Base-by-base conservation (phyloP, 1,139 yeast genomes). In the Debaryomyces fabryi region DNA sequence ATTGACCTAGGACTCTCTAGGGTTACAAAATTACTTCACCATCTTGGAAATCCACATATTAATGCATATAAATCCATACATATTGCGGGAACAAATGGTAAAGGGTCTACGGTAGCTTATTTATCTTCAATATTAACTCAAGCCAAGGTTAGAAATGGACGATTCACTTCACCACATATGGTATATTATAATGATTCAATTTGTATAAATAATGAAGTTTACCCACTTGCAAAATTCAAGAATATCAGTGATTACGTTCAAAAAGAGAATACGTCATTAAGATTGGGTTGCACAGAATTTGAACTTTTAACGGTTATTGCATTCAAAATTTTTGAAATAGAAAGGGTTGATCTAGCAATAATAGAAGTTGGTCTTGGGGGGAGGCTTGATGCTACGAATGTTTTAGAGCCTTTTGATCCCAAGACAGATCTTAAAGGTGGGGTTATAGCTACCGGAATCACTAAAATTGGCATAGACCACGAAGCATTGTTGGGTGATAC, bases 321-420 rank as follows among this genome's bases (percentile, higher is more conserved):
- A 1, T 83, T 88, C 56, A 81, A 85, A 59, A 81, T 88, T 32
- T 92, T 92, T 64, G 77, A 76, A 42, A 61, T 76, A 7, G 76
- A 77, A 43, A 67, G 74, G 10, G 86, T 90, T 2, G 83, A 85
- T 32, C 68, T 87, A 53, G 96, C 96, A 0, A 81, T 91, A 1
- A 69, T 92, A 29, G 98, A 92, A 62, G 97, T 90, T 2, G 98
- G 98, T 0, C 71, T 92, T 6, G 98, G 98, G 2, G 98, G 98
- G 0, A 65, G 88, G 37, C 65, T 85, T 33, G 98, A 92, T 67
- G 91, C 97, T 1, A 92, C 98, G 0, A 92, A 92, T 68, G 88
- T 73, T 2, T 58, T 76, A 30, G 54, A 53, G 13, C 85, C 53
- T 47, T 79, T 47, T 25, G 24, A 32, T 3, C 60, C 9, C 6